Evolutionary conservation across 768 basidiomycete genomes (phyloP).

Genomic region (Paxillus ammoniavirescens): DNA sequence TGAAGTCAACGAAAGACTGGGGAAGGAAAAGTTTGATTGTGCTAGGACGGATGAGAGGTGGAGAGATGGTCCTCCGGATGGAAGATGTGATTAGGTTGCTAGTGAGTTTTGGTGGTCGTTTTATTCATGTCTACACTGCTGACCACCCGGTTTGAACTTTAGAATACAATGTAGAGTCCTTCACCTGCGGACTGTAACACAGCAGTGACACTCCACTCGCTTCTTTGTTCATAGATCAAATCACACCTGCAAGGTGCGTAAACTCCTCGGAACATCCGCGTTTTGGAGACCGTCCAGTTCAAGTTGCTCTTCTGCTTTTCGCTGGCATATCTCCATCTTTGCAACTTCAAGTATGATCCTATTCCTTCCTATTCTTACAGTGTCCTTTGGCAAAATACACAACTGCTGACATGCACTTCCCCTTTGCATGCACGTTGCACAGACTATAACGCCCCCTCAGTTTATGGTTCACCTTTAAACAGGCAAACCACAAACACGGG

Average conservation of each 20-base stretch:
- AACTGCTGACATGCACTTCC: too few species aligned
- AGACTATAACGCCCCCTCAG: too few species aligned
- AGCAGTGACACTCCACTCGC: background rate
- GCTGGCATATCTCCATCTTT: background rate
- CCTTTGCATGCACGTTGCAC: too few species aligned
- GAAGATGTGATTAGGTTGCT: conserved; percentile 73
- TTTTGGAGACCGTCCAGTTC: too few species aligned
- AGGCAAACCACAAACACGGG: too few species aligned
- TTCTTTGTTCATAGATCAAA: background rate
- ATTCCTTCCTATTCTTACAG: background rate
- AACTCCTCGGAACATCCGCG: too few species aligned
- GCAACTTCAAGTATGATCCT: background rate
- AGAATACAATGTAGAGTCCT: conserved; percentile 2
- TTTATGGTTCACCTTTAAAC: too few species aligned
- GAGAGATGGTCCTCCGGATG: conserved; percentile 88
- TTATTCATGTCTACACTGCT: background rate
- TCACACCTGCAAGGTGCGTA: background rate
- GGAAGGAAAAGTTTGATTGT: conserved; percentile 85
- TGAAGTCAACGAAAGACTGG: conserved; percentile 83
- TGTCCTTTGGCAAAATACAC: too few species aligned
- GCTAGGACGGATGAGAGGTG: conserved; percentile 81
- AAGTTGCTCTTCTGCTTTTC: too few species aligned
- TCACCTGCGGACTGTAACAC: background rate
- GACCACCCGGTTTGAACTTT: background rate
- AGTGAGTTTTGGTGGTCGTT: conserved; percentile 7